A percentile compares a stretch with the other conserved stretches of the same genome.
These are phyloP conservation scores for Agarophyton chilense DNA, from an alignment of 23 red algal genomes.

Conservation along the genomic window DNA sequence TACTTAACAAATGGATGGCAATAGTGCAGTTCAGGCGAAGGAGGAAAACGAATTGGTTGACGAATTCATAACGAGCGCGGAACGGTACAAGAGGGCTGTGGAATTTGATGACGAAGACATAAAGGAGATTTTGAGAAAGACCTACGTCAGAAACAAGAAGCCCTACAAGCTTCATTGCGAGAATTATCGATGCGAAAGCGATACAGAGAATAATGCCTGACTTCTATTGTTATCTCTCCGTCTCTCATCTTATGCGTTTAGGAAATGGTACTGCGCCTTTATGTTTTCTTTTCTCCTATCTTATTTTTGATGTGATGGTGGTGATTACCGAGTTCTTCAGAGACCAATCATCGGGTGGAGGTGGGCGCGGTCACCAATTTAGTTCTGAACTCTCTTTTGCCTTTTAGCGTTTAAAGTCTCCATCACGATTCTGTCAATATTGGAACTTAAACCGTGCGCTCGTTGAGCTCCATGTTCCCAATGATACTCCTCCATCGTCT, in stretches of 20 bases:
- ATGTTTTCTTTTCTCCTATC: not conserved
- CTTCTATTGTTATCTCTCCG: not conserved
- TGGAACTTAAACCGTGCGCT: too few species aligned
- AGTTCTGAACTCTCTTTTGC: too few species aligned
- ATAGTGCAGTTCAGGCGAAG: not conserved
- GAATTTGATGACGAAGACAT: not conserved
- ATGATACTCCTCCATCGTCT: too few species aligned
- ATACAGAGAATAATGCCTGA: not conserved
- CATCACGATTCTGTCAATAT: too few species aligned
- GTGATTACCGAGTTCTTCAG: not conserved
- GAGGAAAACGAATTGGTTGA: not conserved
- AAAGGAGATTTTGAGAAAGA: not conserved
- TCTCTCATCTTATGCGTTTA: not conserved
- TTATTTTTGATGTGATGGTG: not conserved
- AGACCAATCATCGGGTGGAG: slow-evolving; percentile 15
- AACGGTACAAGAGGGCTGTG: too few species aligned
- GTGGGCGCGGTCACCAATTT: not conserved
- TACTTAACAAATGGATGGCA: not conserved
- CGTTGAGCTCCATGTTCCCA: too few species aligned
- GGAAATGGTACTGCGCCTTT: not conserved
- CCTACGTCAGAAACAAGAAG: slow-evolving; percentile 6
- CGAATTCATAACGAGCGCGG: not conserved
- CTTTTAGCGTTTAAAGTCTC: too few species aligned
- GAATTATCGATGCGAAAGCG: not conserved
- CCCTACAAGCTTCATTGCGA: not conserved